Percentiles rank a stretch among this genome's conserved stretches.
Evolutionary conservation across 2,329 filamentous ascomycete genomes (phyloP).

Genomic region (Davidsoniella eucalypti): DNA sequence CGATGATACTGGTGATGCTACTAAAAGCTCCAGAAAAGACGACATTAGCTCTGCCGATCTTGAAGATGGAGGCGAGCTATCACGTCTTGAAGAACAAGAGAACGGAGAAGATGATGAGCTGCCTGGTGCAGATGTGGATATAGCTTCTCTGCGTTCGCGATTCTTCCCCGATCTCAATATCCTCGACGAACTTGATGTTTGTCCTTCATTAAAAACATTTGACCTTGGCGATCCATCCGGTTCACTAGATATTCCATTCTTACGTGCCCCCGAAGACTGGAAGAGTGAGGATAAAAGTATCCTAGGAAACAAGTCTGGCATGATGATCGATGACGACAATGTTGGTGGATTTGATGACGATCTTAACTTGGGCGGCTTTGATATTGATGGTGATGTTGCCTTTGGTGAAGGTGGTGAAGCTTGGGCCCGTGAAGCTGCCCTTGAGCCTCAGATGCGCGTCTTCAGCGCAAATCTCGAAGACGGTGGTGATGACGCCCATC

Average conservation of each 20-base stretch:
- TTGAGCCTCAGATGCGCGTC: conserved; percentile 72
- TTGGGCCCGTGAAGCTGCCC: conserved; percentile 79
- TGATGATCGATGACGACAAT: conserved; percentile 73
- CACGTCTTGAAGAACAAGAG: conserved; percentile 19
- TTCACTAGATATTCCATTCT: conserved; percentile 76
- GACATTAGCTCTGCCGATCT: neutral
- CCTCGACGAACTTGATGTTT: conserved; percentile 79
- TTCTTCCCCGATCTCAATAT: conserved; percentile 72
- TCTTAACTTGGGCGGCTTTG: conserved; percentile 53
- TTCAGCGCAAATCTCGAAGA: conserved; percentile 47
- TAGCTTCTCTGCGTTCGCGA: conserved; percentile 53
- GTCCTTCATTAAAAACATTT: conserved; percentile 85
- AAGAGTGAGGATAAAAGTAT: conserved; percentile 39
- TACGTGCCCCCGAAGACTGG: conserved; percentile 82
- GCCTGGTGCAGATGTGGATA: conserved; percentile 52
- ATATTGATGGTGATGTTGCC: conserved; percentile 58
- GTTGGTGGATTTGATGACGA: conserved; percentile 60
- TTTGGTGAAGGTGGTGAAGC: conserved; percentile 94
- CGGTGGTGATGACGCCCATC: conserved; percentile 25
- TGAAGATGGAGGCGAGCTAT: conserved; percentile 1
- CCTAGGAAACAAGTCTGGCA: conserved; percentile 53
- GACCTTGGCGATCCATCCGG: conserved; percentile 76
- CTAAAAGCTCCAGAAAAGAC: conserved; percentile 20
- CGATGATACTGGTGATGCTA: conserved; percentile 53
- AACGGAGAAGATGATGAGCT: conserved; percentile 26